These are phyloP conservation scores for Tilletia horrida DNA, from an alignment of 1,284 basidiomycete species.

Conservation along the genomic window DNA sequence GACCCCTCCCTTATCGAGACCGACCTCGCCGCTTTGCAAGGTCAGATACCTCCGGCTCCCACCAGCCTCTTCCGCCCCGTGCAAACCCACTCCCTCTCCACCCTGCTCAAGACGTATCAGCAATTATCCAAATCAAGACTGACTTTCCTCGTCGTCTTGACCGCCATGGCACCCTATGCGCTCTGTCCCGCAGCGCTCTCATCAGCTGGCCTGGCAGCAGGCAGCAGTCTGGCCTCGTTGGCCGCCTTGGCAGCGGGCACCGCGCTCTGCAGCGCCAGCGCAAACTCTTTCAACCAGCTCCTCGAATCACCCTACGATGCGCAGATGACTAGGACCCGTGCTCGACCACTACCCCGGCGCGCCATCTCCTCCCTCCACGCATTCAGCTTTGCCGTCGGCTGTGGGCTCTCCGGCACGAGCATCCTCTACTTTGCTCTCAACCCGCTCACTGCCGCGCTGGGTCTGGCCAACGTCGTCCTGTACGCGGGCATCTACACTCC, in stretches of 20 bases:
- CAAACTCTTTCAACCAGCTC: slow-evolving; percentile 91
- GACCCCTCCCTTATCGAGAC: slow-evolving; percentile 33
- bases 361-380: slow-evolving; percentile 82
- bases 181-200: slow-evolving; percentile 62
- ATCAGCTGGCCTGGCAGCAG: slow-evolving; percentile 23
- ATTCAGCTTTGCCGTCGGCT: slow-evolving; percentile 69
- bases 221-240: slow-evolving; percentile 56
- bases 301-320: slow-evolving; percentile 94
- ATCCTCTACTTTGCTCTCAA: slow-evolving; percentile 82
- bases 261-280: slow-evolving; percentile 83
- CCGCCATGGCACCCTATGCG: slow-evolving; percentile 88
- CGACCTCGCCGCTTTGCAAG: background rate
- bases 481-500: slow-evolving; percentile 92
- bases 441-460: slow-evolving; percentile 79
- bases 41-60: slow-evolving; percentile 21
- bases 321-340: slow-evolving; percentile 88
- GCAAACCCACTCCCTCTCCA: slow-evolving; percentile 25
- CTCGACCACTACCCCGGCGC: slow-evolving; percentile 79
- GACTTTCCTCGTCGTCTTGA: slow-evolving; percentile 81
- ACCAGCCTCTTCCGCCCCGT: slow-evolving; percentile 35
- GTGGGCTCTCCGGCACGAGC: slow-evolving; percentile 72
- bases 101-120: slow-evolving; percentile 61
- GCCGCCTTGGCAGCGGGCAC: slow-evolving; percentile 85
- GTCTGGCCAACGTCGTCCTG: slow-evolving; percentile 77
- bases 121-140: slow-evolving; percentile 84